A percentile compares a stretch with the other conserved stretches of the same genome.
phyloP scores from a whole-genome alignment of 1,284 basidiomycete species.

The Malassezia yamatoensis region DNA sequence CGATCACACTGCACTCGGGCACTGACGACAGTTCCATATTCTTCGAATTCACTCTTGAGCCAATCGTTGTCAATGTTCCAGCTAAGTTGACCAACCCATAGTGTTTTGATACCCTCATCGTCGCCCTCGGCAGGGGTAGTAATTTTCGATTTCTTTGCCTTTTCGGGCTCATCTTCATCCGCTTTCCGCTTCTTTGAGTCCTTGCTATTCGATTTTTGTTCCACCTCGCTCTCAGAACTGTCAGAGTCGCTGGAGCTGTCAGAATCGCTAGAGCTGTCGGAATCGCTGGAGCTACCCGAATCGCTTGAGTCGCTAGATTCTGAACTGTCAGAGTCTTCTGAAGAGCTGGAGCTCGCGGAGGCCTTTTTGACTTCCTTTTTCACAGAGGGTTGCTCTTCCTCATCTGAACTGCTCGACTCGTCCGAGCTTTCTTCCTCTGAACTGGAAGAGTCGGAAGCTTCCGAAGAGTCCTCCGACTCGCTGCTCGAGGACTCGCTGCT shows the following conservation, averaged over 20 bases:
- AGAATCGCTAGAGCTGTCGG: conserved; percentile 22
- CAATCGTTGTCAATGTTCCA: conserved; percentile 98
- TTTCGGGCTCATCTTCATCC: conserved; percentile 58
- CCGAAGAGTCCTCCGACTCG: background rate
- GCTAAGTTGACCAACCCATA: conserved; percentile 87
- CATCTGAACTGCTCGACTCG: background rate
- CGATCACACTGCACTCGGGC: conserved; percentile 87
- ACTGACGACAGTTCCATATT: conserved; percentile 74
- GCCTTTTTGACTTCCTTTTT: background rate
- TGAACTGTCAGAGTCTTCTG: conserved; percentile 7
- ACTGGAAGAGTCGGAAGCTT: conserved; percentile 8
- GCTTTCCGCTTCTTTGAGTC: conserved; percentile 68
- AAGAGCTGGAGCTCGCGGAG: conserved; percentile 12
- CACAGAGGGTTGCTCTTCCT: conserved; percentile 25
- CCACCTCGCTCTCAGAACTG: conserved; percentile 21
- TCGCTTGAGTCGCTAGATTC: conserved; percentile 14
- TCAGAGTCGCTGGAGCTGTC: conserved; percentile 1
- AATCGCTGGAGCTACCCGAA: conserved; percentile 18
- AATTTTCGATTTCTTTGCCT: conserved; percentile 72
- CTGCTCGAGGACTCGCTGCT: background rate
- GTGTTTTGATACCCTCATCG: conserved; percentile 57
- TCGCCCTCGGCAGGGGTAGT: conserved; percentile 46
- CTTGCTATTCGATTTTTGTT: conserved; percentile 35
- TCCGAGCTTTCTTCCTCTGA: background rate
- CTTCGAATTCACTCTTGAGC: conserved; percentile 78